Evolutionary conservation across 352 stramenopile genomes (phyloP).

Genomic region (Saprolegnia diclina): DNA sequence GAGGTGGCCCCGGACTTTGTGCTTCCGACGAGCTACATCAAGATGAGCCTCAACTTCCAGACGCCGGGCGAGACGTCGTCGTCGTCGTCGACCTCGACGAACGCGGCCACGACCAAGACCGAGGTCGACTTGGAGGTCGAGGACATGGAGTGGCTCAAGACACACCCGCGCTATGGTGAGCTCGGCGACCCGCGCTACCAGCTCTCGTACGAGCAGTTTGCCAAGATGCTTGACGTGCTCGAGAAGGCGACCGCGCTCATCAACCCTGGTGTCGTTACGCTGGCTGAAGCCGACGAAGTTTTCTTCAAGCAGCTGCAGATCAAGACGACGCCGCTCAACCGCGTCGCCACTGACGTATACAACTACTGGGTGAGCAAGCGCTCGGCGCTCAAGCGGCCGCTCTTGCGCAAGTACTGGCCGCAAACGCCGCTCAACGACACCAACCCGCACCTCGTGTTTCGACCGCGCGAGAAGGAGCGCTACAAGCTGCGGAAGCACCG

Average conservation of each 20-base stretch:
- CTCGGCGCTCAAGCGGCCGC: conserved; percentile 84
- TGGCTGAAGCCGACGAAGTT: conserved; percentile 65
- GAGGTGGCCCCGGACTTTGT: conserved; percentile 62
- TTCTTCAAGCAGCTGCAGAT: conserved; percentile 58
- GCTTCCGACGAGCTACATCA: conserved; percentile 65
- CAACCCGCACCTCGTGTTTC: conserved; percentile 98
- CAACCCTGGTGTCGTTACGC: conserved; percentile 69
- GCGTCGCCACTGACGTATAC: conserved; percentile 83
- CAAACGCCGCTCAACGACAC: conserved; percentile 94
- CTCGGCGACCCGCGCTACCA: conserved; percentile 77
- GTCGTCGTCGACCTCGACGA: conserved; percentile 23
- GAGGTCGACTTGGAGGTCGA: conserved; percentile 75
- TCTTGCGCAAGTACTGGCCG: conserved; percentile 95
- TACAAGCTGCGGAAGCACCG: conserved; percentile 95
- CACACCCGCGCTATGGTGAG: conserved; percentile 76
- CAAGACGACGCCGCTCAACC: conserved; percentile 66
- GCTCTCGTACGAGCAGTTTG: conserved; percentile 55
- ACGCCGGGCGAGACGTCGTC: too few species aligned
- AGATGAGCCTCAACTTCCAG: conserved; percentile 10
- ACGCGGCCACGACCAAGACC: conserved; percentile 31
- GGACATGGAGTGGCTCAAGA: conserved; percentile 83
- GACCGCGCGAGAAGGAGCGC: conserved; percentile 94
- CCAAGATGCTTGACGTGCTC: conserved; percentile 80
- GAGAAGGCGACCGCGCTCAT: conserved; percentile 79
- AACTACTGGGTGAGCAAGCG: conserved; percentile 96